Conservation (phyloP, 495 filamentous ascomycete genomes). For the Xylaria acuta region DNA sequence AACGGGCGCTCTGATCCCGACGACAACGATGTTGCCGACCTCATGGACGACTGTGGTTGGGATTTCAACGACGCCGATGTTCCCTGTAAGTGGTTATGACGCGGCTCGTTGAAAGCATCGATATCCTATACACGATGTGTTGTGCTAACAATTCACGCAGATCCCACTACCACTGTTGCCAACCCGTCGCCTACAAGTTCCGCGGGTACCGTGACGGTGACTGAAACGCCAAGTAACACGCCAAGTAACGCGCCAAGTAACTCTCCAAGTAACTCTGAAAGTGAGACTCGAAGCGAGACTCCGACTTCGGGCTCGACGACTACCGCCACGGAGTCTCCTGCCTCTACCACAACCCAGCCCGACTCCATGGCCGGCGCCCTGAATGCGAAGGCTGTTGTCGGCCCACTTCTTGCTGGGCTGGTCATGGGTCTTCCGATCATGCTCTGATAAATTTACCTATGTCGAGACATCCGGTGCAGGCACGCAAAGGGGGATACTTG, state of each 20-base stretch:
- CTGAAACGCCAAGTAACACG: slow-evolving; percentile 13
- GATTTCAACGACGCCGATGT: slow-evolving; percentile 16
- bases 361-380: slow-evolving; percentile 18
- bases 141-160: slow-evolving; percentile 1
- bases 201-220: neutral
- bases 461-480: neutral
- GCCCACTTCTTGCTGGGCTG: slow-evolving; percentile 1
- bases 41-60: slow-evolving; percentile 28
- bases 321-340: neutral
- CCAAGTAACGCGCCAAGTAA: neutral
- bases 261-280: neutral
- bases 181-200: neutral
- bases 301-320: slow-evolving; percentile 12
- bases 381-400: neutral
- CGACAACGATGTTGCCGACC: slow-evolving; percentile 28
- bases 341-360: neutral
- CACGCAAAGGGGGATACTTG: too few species aligned
- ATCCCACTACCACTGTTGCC: slow-evolving; percentile 17
- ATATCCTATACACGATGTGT: neutral
- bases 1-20: slow-evolving; percentile 20
- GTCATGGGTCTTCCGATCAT: neutral
- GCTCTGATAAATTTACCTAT: neutral
- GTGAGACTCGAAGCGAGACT: neutral
- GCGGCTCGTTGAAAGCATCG: neutral
- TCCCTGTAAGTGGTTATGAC: slow-evolving; percentile 16